phyloP scores from a whole-genome alignment of 2,329 filamentous ascomycete species.

The Phoma sp. region DNA sequence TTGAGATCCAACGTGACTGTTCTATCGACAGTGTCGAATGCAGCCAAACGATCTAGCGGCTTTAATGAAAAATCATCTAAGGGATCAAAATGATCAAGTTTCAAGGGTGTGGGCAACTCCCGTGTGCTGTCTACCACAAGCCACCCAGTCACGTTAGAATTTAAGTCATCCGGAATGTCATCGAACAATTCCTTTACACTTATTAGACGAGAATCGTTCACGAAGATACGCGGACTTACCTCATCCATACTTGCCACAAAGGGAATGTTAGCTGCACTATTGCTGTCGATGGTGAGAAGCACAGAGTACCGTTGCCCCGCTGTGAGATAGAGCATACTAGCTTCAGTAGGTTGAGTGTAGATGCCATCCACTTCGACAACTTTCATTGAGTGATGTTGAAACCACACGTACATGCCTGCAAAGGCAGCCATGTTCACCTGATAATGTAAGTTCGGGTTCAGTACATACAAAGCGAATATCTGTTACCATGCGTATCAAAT shows the following conservation, averaged over 20 bases:
- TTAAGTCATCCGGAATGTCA: conserved; percentile 66
- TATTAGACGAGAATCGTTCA: background rate
- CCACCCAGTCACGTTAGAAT: conserved; percentile 65
- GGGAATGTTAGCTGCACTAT: conserved; percentile 61
- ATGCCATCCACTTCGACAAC: conserved; percentile 76
- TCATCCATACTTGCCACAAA: conserved; percentile 56
- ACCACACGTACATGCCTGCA: conserved; percentile 70
- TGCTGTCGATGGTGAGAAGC: conserved; percentile 64
- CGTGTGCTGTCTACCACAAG: conserved; percentile 59
- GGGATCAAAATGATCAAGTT: conserved; percentile 68
- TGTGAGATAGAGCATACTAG: conserved; percentile 67
- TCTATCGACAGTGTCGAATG: conserved; percentile 67
- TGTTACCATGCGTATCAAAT: conserved; percentile 67
- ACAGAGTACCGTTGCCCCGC: conserved; percentile 74
- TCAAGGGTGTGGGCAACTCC: conserved; percentile 55
- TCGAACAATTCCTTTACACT: conserved; percentile 63
- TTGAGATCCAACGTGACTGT: conserved; percentile 62
- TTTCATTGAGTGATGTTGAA: conserved; percentile 68
- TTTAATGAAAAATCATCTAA: conserved; percentile 76
- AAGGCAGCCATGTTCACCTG: conserved; percentile 68
- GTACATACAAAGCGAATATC: too few species aligned
- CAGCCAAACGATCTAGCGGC: conserved; percentile 68
- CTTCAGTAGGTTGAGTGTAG: conserved; percentile 63
- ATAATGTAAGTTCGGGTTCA: background rate
- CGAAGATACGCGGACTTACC: background rate